Percentiles rank a stretch among this genome's conserved stretches.
Conservation (phyloP, 495 filamentous ascomycete genomes). For the Aspergillus conjunctus region DNA sequence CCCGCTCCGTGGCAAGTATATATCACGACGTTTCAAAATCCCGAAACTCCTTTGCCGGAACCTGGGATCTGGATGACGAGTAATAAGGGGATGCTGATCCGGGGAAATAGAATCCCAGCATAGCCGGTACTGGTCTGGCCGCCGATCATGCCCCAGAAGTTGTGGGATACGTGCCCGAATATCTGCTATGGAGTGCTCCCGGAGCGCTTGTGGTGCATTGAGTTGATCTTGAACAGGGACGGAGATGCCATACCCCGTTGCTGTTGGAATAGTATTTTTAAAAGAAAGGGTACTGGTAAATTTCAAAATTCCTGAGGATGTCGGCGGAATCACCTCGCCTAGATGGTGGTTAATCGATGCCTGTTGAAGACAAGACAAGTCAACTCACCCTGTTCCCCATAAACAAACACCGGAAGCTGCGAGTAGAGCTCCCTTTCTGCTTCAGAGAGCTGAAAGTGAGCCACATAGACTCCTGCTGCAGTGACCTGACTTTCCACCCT, state of each 20-base stretch:
- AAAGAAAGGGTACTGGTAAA: constrained; percentile 38
- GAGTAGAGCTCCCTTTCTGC: constrained; percentile 32
- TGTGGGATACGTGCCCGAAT: constrained; percentile 27
- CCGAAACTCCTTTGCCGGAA: constrained; percentile 18
- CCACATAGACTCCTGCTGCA: constrained; percentile 42
- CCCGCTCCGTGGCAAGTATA: too few species aligned
- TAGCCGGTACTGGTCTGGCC: constrained; percentile 30
- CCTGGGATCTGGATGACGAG: constrained; percentile 41
- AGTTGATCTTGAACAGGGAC: constrained; percentile 30
- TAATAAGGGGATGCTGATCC: constrained; percentile 57
- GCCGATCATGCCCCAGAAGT: constrained; percentile 25
- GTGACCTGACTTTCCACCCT: constrained; percentile 41
- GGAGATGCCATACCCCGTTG: constrained; percentile 34
- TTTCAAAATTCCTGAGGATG: constrained; percentile 35
- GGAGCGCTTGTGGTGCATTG: constrained; percentile 20
- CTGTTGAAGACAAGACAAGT: not conserved
- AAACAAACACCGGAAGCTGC: constrained; percentile 42
- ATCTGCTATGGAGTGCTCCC: constrained; percentile 10
- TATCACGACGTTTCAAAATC: too few species aligned
- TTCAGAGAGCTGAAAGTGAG: constrained; percentile 37
- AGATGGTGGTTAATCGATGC: constrained; percentile 12
- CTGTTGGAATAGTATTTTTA: constrained; percentile 33
- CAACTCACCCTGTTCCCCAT: constrained; percentile 36
- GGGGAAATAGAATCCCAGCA: constrained; percentile 41
- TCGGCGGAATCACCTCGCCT: constrained; percentile 42